These are phyloP conservation scores for Xylariaceae sp. DNA, from an alignment of 2,329 filamentous ascomycete genomes.

Conservation along the genomic window DNA sequence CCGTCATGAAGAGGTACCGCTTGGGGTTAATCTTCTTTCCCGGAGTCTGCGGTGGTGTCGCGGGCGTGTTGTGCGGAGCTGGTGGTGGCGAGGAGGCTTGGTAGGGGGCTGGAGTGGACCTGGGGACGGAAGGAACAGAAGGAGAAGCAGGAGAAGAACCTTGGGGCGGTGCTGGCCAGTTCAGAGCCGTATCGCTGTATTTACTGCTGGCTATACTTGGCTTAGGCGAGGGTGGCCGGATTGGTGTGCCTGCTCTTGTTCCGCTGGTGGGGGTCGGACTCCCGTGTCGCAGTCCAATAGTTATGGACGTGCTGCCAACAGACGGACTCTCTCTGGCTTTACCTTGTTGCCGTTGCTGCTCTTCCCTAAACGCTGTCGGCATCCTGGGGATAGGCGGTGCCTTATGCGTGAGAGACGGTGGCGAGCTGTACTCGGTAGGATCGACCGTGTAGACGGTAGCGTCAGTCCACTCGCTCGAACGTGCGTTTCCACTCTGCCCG, in stretches of 20 bases:
- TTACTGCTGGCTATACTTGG: neutral
- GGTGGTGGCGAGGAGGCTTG: neutral
- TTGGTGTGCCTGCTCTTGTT: neutral
- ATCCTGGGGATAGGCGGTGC: conserved; percentile 21
- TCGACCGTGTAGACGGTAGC: conserved; percentile 18
- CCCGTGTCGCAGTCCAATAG: neutral
- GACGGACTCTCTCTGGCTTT: neutral
- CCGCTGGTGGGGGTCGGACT: neutral
- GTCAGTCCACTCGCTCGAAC: conserved; percentile 21
- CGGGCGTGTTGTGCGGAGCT: neutral
- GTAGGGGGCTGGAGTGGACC: too few relatives aligned
- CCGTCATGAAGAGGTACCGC: conserved; percentile 13
- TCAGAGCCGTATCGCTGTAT: neutral
- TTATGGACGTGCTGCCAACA: neutral
- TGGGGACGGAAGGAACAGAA: too few relatives aligned
- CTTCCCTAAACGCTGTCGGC: conserved; percentile 13
- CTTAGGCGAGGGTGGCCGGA: too few relatives aligned
- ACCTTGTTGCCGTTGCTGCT: neutral
- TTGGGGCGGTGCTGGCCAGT: conserved; percentile 17
- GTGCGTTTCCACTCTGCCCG: neutral
- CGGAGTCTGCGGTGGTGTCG: neutral
- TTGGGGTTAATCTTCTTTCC: conserved; percentile 3
- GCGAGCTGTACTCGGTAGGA: conserved; percentile 1
- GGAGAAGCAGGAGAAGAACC: too few relatives aligned
- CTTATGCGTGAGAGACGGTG: neutral